Evolutionary conservation across 1,284 basidiomycete species (phyloP), one percentile per base, ranked within the genome.

Genomic region (Flammula alnicola): DNA sequence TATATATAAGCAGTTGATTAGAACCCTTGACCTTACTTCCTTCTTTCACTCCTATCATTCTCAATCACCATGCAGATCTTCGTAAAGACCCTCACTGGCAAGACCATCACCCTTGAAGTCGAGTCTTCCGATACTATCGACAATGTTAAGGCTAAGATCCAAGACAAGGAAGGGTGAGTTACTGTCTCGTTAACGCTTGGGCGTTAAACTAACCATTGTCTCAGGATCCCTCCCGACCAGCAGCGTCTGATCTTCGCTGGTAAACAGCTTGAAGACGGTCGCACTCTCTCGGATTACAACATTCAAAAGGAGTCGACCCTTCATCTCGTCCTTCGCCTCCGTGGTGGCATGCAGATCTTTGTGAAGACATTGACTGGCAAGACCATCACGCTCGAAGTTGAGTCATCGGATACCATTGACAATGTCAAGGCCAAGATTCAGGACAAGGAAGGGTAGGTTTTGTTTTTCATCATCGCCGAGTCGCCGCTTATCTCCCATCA

Each of bases 81-180:
- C 66, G 88, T 92, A 11, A 92, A 91, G 74, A 88, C 83, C 58
- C 81, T 95, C 57, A 95, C 93, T 47, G 93, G 92, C 61, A 94
- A 93, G 81, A 91, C 91, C 63, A 93, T 93, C 78, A 92, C 90
- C 54, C 84, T 92, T 59, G 89, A 92, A 79, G 89, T 92, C 49
- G 89, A 92, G 75, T 89, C 87, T 38, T 88, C 84, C 19, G 89
- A 92, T 73, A 91, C 90, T 51, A 91, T 91, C 63, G 88, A 91
- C 72, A 91, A 91, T 61, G 86, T 88, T 64, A 87, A 88, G 77
- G 79, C 84, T 66, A 88, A 88, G 80, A 88, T 89, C 67, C 86
- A 88, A 68, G 86, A 88, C 72, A 88, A 88, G 79, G 86, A 89
- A 69, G 86, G 86, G 77, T 81, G 44, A 62, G 76, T 70, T 37